A percentile compares a stretch with the other conserved stretches of the same genome.
phyloP scores from a whole-genome alignment of 176 grass and related monocot species.

The Oropetium thomaeum region DNA sequence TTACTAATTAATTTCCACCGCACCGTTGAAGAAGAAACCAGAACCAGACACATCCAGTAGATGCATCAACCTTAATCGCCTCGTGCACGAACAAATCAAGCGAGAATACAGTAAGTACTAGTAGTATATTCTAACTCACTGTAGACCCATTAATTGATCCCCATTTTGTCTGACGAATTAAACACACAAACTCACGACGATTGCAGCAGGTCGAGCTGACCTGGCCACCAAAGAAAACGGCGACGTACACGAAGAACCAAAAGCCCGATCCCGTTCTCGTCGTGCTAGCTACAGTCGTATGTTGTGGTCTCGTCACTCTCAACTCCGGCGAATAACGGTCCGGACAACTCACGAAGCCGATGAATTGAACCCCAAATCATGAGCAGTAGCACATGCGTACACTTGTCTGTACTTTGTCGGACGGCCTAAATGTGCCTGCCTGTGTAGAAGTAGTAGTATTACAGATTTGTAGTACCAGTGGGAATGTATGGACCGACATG shows the following conservation, averaged over 20 bases:
- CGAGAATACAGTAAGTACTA: too few species aligned
- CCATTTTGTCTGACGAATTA: too few species aligned
- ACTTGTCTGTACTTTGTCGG: not conserved
- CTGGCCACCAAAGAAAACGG: constrained; percentile 5
- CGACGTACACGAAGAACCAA: not conserved
- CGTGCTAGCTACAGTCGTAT: not conserved
- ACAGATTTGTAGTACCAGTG: too few species aligned
- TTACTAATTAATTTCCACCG: too few species aligned
- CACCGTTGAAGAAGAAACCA: too few species aligned
- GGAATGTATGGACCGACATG: too few species aligned
- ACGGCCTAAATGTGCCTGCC: not conserved
- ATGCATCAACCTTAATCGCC: too few species aligned
- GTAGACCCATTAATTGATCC: not conserved
- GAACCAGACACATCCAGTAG: too few species aligned
- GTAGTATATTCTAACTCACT: not conserved
- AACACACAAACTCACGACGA: too few species aligned
- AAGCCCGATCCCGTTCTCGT: not conserved
- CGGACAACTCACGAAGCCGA: not conserved
- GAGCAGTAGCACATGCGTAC: not conserved
- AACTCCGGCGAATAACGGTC: not conserved
- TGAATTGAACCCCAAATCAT: not conserved
- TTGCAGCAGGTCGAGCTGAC: too few species aligned
- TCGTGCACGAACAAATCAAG: not conserved
- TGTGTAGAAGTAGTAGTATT: not conserved
- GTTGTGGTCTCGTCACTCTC: not conserved